Base-by-base conservation (phyloP, 2,329 filamentous ascomycete genomes). In the Phoma sp. region DNA sequence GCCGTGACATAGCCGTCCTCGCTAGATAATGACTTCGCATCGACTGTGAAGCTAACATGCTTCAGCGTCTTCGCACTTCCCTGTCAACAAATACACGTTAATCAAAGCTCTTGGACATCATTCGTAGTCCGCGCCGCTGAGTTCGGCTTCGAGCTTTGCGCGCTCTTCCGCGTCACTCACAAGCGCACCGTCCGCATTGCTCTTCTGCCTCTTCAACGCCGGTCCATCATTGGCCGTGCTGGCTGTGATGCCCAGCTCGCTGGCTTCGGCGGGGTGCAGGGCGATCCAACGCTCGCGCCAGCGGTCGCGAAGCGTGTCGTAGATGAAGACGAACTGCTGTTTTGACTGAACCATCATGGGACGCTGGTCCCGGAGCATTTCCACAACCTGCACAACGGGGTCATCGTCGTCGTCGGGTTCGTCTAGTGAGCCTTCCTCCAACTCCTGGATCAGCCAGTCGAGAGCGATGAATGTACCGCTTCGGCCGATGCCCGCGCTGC, bases 281-380 rank as follows among this genome's bases (percentile, higher is more conserved):
- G 52, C 47, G 35, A 67, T 67, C 72, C 73, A 75, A 30, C 75
- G 68, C 30, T 90, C 86, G 57, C 86, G 77, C 87, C 89, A 93
- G 48, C 86, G 79, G 71, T 91, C 89, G 46, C 86, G 84, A 66
- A 97, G 75, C 1, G 96, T 90, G 67, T 92, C 86, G 77, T 99
- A 98, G 52, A 99, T 84, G 72, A 98, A 97, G 33, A 85, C 77
- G 67, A 90, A 95, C 73, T 99, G 95, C 42, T 83, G 73, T 65
- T 93, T 89, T 40, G 90, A 88, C 77, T 98, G 95, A 4, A 99
- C 95, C 95, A 99, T 99, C 76, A 88, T 90, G 79, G 91, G 90
- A 14, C 95, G 85, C 79, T 99, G 95, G 73, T 93, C 86, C 39
- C 95, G 85, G 50, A 99, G 82, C 56, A 79, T 77, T 65, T 96